phyloP scores from a whole-genome alignment of 2,329 filamentous ascomycete species.

The Balansia obtecta region DNA sequence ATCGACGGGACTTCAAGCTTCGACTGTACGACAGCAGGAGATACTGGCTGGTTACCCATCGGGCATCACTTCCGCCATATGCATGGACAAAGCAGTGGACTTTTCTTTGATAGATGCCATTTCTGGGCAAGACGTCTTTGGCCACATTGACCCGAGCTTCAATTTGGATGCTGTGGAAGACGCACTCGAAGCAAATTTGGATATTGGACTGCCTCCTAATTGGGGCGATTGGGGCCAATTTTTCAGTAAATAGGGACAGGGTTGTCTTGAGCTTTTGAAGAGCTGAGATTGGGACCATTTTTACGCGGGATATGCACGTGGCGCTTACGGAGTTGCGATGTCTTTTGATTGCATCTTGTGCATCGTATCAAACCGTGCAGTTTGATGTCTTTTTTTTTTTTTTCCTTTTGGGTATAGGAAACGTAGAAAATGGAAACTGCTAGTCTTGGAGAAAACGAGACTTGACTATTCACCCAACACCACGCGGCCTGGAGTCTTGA shows the following conservation, averaged over 20 bases:
- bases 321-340: too few relatives aligned
- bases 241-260: background rate
- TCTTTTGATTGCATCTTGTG: too few relatives aligned
- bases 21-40: slow-evolving; percentile 9
- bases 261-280: background rate
- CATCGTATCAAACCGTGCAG: too few relatives aligned
- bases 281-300: too few relatives aligned
- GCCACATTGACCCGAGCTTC: slow-evolving; percentile 42
- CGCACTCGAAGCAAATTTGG: slow-evolving; percentile 40
- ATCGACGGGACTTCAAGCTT: slow-evolving; percentile 2
- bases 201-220: slow-evolving; percentile 39
- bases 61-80: slow-evolving; percentile 15
- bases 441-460: too few relatives aligned
- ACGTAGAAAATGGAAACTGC: too few relatives aligned
- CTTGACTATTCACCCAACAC: too few relatives aligned
- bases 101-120: slow-evolving; percentile 29
- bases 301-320: too few relatives aligned
- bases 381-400: too few relatives aligned
- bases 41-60: slow-evolving; percentile 13
- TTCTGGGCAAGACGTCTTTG: slow-evolving; percentile 40
- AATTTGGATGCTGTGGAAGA: slow-evolving; percentile 41
- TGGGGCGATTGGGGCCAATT: slow-evolving; percentile 35
- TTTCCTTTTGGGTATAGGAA: too few relatives aligned
- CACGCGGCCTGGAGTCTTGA: too few relatives aligned
- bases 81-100: slow-evolving; percentile 24